These are phyloP conservation scores for Phytophthora kernoviae DNA, from an alignment of 352 stramenopile species.

Conservation along the genomic window DNA sequence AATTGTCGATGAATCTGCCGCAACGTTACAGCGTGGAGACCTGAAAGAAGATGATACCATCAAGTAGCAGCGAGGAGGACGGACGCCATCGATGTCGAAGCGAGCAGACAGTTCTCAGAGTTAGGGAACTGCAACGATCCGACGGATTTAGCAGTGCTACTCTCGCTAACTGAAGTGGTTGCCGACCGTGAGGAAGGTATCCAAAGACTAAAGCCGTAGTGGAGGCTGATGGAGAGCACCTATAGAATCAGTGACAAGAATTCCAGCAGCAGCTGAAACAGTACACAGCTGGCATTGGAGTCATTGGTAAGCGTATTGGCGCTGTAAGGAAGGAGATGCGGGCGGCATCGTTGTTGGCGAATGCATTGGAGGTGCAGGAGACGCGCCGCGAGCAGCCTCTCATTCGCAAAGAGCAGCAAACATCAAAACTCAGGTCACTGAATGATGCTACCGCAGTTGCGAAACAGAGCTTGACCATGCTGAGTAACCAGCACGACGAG, in stretches of 20 bases:
- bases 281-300: constrained; percentile 52
- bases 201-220: constrained; percentile 77
- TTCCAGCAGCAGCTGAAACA: constrained; percentile 64
- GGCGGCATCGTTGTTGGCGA: constrained; percentile 58
- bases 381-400: constrained; percentile 64
- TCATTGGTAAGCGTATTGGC: constrained; percentile 66
- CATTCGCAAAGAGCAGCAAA: constrained; percentile 78
- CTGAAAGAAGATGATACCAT: constrained; percentile 76
- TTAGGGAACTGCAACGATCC: constrained; percentile 37
- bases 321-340: constrained; percentile 75
- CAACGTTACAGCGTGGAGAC: constrained; percentile 76
- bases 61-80: constrained; percentile 38
- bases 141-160: constrained; percentile 69
- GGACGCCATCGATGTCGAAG: constrained; percentile 24
- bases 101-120: constrained; percentile 32
- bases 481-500: constrained; percentile 76
- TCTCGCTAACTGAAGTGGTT: constrained; percentile 83
- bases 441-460: constrained; percentile 71
- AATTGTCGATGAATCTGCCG: constrained; percentile 85
- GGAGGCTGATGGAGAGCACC: constrained; percentile 63
- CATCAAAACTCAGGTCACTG: constrained; percentile 67
- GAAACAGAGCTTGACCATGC: constrained; percentile 77
- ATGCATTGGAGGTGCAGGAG: constrained; percentile 77
- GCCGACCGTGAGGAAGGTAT: constrained; percentile 76
- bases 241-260: constrained; percentile 54